These are phyloP conservation scores for Cladosporium sp. DNA, from an alignment of 2,329 filamentous ascomycete genomes.

Conservation along the genomic window DNA sequence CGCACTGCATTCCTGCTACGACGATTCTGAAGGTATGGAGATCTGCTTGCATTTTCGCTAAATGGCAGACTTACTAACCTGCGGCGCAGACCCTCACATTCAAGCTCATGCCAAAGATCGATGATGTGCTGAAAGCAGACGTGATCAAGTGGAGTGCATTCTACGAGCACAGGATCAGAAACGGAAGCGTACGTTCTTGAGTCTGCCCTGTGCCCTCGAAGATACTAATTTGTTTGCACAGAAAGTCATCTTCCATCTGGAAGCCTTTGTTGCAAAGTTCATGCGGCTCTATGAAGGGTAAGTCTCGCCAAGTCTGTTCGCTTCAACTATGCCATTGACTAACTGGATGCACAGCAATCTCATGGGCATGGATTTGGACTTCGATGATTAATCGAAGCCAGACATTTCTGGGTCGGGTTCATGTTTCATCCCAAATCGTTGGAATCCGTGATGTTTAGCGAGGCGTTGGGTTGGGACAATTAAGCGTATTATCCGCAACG, in stretches of 20 bases:
- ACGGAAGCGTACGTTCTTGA: constrained; percentile 57
- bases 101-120: constrained; percentile 81
- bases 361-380: constrained; percentile 74
- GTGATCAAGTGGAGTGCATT: constrained; percentile 95
- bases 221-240: constrained; percentile 18
- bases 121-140: constrained; percentile 84
- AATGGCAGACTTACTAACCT: background rate
- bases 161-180: constrained; percentile 91
- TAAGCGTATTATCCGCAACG: background rate
- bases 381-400: constrained; percentile 26
- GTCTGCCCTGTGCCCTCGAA: background rate
- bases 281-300: constrained; percentile 95
- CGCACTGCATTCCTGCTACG: constrained; percentile 93
- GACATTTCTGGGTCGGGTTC: background rate
- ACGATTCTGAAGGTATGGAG: constrained; percentile 72
- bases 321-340: background rate
- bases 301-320: constrained; percentile 19
- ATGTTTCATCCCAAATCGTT: background rate
- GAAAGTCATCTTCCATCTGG: constrained; percentile 97
- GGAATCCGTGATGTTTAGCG: constrained; percentile 20
- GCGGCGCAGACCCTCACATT: constrained; percentile 70
- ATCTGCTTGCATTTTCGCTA: background rate
- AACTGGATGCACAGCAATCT: constrained; percentile 40
- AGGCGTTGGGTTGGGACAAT: constrained; percentile 20
- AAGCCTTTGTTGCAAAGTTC: constrained; percentile 97